These are phyloP conservation scores for Yarrowia deformans DNA, from an alignment of 805 yeast genomes.

Conservation along the genomic window DNA sequence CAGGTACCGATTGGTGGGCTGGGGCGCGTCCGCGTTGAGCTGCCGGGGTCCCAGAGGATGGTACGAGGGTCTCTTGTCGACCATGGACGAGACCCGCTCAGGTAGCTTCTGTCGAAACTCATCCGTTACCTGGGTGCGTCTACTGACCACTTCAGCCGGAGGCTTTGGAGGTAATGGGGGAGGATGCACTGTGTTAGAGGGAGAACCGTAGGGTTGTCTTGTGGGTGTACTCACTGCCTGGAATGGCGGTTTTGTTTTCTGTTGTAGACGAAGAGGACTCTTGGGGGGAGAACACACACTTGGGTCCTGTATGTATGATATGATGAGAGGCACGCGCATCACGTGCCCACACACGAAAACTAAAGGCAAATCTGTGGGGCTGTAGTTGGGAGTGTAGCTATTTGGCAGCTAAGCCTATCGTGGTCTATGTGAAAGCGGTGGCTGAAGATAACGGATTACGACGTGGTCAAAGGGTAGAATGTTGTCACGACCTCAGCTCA, in stretches of 20 bases:
- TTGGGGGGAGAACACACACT: no score
- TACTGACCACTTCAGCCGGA: conserved; percentile 40
- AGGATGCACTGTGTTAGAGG: conserved; percentile 20
- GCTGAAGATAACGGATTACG: not conserved
- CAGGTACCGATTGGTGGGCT: conserved; percentile 8
- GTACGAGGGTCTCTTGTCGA: conserved; percentile 21
- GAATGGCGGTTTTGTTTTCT: conserved; percentile 9
- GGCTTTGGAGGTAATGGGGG: conserved; percentile 46
- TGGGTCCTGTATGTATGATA: not conserved
- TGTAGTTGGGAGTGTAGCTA: no score
- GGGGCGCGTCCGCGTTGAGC: conserved; percentile 26
- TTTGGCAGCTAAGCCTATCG: no score
- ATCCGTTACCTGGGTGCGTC: conserved; percentile 41
- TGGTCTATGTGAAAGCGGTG: no score
- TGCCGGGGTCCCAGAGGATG: conserved; percentile 30
- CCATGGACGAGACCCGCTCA: conserved; percentile 21
- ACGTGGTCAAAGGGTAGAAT: no score
- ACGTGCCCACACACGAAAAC: conserved; percentile 21
- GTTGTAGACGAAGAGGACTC: not conserved
- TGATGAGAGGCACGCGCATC: conserved; percentile 8
- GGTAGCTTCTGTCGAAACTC: conserved; percentile 40
- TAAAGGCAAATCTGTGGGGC: conserved; percentile 3
- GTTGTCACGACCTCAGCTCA: no score
- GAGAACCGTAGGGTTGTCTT: no score
- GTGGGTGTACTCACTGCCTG: conserved; percentile 29